Evolutionary conservation across 2,329 filamentous ascomycete species (phyloP).

Genomic region (Penicillium brevicompactum): DNA sequence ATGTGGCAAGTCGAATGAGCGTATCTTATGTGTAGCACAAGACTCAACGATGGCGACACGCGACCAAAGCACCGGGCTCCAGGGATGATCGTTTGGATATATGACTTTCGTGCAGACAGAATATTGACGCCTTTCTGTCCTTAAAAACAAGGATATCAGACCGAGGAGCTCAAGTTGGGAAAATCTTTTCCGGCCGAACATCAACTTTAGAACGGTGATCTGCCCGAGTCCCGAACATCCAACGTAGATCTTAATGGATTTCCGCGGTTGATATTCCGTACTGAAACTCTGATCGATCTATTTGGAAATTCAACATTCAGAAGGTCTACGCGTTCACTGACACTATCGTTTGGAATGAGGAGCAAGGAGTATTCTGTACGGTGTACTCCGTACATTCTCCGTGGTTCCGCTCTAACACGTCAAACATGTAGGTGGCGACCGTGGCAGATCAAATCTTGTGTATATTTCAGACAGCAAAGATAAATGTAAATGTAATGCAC

Average conservation of each 20-base stretch:
- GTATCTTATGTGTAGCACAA: background rate
- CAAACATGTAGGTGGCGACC: too few relatives aligned
- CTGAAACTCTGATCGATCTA: background rate
- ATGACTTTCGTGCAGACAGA: background rate
- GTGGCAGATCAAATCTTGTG: too few relatives aligned
- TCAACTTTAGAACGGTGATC: background rate
- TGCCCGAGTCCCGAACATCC: background rate
- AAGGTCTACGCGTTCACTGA: background rate
- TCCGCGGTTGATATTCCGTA: background rate
- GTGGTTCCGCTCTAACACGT: too few relatives aligned
- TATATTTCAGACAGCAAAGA: too few relatives aligned
- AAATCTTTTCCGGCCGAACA: background rate
- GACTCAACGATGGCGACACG: background rate
- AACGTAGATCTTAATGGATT: background rate
- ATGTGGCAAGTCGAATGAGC: slow-evolving; percentile 1
- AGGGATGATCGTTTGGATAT: background rate
- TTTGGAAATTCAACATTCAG: background rate
- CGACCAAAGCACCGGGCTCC: background rate
- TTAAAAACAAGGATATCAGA: background rate
- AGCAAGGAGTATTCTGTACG: too few relatives aligned
- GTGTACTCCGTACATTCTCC: too few relatives aligned
- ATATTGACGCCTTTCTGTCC: background rate
- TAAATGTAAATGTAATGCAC: too few relatives aligned
- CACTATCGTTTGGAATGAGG: too few relatives aligned
- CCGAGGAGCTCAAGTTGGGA: background rate